phyloP scores from a whole-genome alignment of 345 rosid genomes.

The Jatropha curcas region DNA sequence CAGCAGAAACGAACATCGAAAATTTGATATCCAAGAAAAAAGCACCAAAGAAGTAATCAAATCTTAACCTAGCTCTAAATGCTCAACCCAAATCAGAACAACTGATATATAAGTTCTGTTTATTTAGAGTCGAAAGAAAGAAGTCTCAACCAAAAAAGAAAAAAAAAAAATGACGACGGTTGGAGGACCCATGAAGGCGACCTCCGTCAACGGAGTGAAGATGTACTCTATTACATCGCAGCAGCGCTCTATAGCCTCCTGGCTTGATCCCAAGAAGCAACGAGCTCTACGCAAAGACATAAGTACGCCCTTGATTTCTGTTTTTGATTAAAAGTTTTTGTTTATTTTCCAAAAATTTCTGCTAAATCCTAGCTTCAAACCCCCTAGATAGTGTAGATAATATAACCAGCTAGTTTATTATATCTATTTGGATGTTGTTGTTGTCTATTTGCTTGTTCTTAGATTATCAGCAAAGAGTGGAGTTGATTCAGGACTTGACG shows the following conservation, averaged over 20 bases:
- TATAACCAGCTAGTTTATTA: too few species aligned
- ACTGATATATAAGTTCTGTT: too few species aligned
- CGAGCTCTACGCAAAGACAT: constrained; percentile 72
- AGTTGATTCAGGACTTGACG: constrained; percentile 78
- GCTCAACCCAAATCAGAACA: too few species aligned
- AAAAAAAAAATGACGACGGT: constrained; percentile 43
- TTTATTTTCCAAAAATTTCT: too few species aligned
- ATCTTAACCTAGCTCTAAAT: background rate
- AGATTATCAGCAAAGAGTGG: constrained; percentile 51
- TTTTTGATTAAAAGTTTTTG: too few species aligned
- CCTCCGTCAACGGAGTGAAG: constrained; percentile 78
- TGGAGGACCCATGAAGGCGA: constrained; percentile 73
- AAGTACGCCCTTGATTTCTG: constrained; percentile 31
- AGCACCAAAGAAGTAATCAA: too few species aligned
- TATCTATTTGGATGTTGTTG: too few species aligned
- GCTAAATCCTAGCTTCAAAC: constrained; percentile 8
- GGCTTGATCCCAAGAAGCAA: constrained; percentile 77
- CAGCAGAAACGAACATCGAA: background rate
- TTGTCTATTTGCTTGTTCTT: constrained; percentile 8
- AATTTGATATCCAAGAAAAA: too few species aligned
- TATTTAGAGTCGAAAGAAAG: background rate
- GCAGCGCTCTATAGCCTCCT: constrained; percentile 61
- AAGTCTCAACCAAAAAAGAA: background rate
- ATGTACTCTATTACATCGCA: constrained; percentile 64
- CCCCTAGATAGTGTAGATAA: background rate